These are phyloP conservation scores for Crataegus laevigata DNA, from an alignment of 306 rosid genomes.

Conservation along the genomic window DNA sequence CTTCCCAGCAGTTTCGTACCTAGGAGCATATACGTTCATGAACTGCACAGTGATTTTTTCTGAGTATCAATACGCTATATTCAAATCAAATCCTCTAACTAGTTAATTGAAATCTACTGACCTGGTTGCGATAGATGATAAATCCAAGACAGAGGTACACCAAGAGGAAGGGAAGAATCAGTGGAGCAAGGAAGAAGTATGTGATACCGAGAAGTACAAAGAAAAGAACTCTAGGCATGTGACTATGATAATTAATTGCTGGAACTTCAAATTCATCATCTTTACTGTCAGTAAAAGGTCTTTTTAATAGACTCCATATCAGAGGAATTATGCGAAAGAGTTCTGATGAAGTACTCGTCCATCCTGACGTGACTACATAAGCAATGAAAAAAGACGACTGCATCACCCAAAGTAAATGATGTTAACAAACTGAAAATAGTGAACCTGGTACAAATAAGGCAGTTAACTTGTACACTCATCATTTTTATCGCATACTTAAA, in stretches of 20 bases:
- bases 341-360: constrained; percentile 83
- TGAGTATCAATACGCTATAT: constrained; percentile 17
- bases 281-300: constrained; percentile 35
- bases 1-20: constrained; percentile 79
- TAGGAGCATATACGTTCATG: constrained; percentile 70
- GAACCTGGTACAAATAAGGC: background rate
- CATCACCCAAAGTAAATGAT: constrained; percentile 25
- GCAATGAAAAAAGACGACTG: constrained; percentile 94
- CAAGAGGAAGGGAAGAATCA: constrained; percentile 86
- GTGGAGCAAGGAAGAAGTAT: constrained; percentile 92
- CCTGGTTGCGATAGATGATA: constrained; percentile 84
- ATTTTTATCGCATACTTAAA: constrained; percentile 14
- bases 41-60: constrained; percentile 43
- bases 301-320: constrained; percentile 43
- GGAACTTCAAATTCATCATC: constrained; percentile 66
- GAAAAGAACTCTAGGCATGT: constrained; percentile 74
- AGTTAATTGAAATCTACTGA: constrained; percentile 14
- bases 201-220: constrained; percentile 92
- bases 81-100: background rate
- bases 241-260: constrained; percentile 48
- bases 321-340: constrained; percentile 67
- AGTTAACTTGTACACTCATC: background rate
- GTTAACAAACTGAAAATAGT: constrained; percentile 18
- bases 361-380: constrained; percentile 89
- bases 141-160: constrained; percentile 66